Evolutionary conservation across 257 asterid species (phyloP), one percentile per base, ranked within the genome.

Genomic region (Solanum medicagineum): DNA sequence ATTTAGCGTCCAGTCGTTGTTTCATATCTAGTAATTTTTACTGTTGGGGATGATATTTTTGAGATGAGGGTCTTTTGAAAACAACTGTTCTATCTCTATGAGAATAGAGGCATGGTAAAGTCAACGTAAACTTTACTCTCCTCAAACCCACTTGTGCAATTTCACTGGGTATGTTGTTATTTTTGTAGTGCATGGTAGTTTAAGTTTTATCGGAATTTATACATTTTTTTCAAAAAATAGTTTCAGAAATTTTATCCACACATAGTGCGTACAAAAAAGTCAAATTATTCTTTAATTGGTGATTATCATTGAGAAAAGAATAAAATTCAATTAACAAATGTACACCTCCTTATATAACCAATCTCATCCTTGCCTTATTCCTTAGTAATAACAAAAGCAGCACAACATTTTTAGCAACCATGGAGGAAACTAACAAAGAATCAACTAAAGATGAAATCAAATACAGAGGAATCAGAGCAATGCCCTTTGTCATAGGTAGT

Each of bases 401-500:
- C 44, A 75, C 16, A 22, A 0, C 44, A 49, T 49, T 77, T 51
- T 45, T 15, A 77, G 63, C 83, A 77, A 12, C 22, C 3, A 75
- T 77, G 85, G 57, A 81, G 56, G 57, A 77, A 10, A 66, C 8
- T 2, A 17, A 47, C 85, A 22, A 45, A 26, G 77, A n/a, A 81
- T 87, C 16, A 10, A 47, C 65, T 0, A 79, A 51, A 40, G 24
- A 84, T 70, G 88, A 71, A 44, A 88, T 71, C 6, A 86, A 88
- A 1, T 86, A 86, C 24, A 86, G 85, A 59, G 90, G 90, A 69
- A 49, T 88, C 14, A 82, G 45, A 54, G 87, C 87, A 24, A 88
- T 88, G 90, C 90, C 90, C 57, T 88, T 84, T 84, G 84, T 88
- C 57, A 80, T 88, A 57, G 90, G 89, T 88, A 36, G 42, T 36